Percentiles rank a stretch among this genome's conserved stretches.
phyloP scores from a whole-genome alignment of 768 basidiomycete species.

The Psilocybe subaeruginosa region DNA sequence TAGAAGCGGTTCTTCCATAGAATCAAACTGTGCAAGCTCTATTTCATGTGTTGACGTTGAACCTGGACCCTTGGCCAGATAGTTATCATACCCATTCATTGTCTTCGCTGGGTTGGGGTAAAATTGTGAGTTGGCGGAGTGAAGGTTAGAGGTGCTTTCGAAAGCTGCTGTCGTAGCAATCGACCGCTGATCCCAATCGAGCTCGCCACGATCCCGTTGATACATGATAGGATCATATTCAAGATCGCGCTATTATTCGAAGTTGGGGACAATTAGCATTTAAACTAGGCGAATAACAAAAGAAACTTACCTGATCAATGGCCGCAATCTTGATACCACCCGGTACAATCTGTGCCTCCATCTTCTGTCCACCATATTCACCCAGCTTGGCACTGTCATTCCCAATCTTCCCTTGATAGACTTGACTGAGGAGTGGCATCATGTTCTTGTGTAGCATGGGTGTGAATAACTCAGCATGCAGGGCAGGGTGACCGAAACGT shows the following conservation, averaged over 20 bases:
- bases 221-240: constrained; percentile 85
- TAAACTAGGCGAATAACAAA: background rate
- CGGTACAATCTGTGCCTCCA: constrained; percentile 74
- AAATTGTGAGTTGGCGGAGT: constrained; percentile 38
- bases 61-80: constrained; percentile 53
- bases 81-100: constrained; percentile 53
- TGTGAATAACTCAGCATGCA: constrained; percentile 85
- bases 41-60: constrained; percentile 33
- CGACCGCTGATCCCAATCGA: constrained; percentile 87
- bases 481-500: constrained; percentile 94
- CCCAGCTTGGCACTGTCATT: constrained; percentile 65
- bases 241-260: constrained; percentile 54
- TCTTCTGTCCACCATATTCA: constrained; percentile 78
- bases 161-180: constrained; percentile 64
- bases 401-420: constrained; percentile 75
- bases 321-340: constrained; percentile 85
- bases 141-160: constrained; percentile 32
- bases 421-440: constrained; percentile 76
- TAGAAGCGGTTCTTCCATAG: constrained; percentile 66
- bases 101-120: constrained; percentile 34
- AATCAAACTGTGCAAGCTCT: constrained; percentile 62
- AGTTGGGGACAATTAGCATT: background rate
- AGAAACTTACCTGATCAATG: constrained; percentile 62
- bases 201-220: constrained; percentile 79
- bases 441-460: constrained; percentile 87